These are phyloP conservation scores for Magnolia changhungtana DNA, from an alignment of 164 flowering plant species.

Conservation along the genomic window DNA sequence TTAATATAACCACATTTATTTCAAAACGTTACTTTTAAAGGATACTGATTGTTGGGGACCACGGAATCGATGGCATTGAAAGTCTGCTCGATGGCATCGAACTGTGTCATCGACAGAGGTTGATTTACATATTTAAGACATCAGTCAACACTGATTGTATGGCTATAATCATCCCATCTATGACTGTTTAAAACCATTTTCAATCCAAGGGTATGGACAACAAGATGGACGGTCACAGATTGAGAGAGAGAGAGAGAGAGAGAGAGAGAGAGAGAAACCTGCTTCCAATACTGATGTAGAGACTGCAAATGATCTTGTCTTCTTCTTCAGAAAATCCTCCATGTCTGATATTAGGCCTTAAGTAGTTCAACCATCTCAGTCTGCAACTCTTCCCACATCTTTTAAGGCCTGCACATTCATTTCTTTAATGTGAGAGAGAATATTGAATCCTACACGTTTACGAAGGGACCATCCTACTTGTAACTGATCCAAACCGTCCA, in stretches of 20 bases:
- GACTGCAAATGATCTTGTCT: constrained; percentile 78
- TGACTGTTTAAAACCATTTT: neutral
- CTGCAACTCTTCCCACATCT: constrained; percentile 92
- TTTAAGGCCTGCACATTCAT: constrained; percentile 46
- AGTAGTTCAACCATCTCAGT: constrained; percentile 81
- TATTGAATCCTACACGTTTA: no score
- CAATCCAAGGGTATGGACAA: no score
- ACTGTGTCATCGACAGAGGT: neutral
- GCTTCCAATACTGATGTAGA: constrained; percentile 89
- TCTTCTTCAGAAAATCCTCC: constrained; percentile 93
- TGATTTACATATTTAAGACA: neutral
- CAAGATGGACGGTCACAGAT: neutral
- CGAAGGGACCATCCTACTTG: no score
- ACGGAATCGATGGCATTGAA: neutral
- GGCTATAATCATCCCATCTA: neutral
- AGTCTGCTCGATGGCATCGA: neutral
- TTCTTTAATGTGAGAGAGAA: neutral
- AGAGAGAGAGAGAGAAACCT: constrained; percentile 30
- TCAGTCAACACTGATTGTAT: neutral
- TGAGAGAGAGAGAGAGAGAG: constrained; percentile 24
- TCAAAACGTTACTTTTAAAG: no score
- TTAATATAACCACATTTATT: no score
- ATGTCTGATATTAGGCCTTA: constrained; percentile 86
- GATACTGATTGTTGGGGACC: neutral
- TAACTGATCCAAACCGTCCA: no score